Evolutionary conservation across 352 stramenopile species (phyloP).

Genomic region (Thalassiosira pacifica): DNA sequence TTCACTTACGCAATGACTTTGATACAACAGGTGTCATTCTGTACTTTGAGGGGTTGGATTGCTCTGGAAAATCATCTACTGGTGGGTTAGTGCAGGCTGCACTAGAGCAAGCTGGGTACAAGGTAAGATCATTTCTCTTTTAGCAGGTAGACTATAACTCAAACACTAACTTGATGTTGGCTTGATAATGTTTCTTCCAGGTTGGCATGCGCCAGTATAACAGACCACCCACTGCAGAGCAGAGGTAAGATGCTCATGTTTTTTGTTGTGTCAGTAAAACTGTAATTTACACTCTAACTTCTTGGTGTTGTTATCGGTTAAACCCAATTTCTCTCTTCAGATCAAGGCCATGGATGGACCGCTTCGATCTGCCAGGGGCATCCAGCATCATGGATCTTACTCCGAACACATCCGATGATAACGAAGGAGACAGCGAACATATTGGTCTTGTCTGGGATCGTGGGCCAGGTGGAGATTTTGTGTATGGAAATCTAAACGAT

Average conservation of each 20-base stretch:
- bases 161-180: neutral
- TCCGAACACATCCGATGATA: slow-evolving; percentile 45
- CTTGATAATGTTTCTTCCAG: neutral
- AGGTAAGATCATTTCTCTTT: slow-evolving; percentile 30
- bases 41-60: slow-evolving; percentile 85
- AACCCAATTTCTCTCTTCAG: slow-evolving; percentile 22
- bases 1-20: too few relatives aligned
- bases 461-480: slow-evolving; percentile 81
- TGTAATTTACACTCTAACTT: neutral
- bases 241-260: slow-evolving; percentile 52
- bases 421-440: slow-evolving; percentile 56
- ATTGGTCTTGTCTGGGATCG: slow-evolving; percentile 80
- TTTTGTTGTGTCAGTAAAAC: neutral
- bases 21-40: slow-evolving; percentile 66
- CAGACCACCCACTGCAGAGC: slow-evolving; percentile 75
- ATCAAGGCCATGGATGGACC: slow-evolving; percentile 78
- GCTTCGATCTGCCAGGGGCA: slow-evolving; percentile 59
- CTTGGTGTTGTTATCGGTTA: neutral
- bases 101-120: slow-evolving; percentile 71
- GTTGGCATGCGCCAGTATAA: slow-evolving; percentile 76
- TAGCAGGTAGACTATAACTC: neutral
- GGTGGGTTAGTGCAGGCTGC: slow-evolving; percentile 71
- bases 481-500: slow-evolving; percentile 76
- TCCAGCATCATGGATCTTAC: slow-evolving; percentile 61
- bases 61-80: slow-evolving; percentile 78